Percentiles rank a stretch among this genome's conserved stretches.
Conservation (phyloP, 1,284 basidiomycete species). For the Melampsora abietis-canadensis region DNA sequence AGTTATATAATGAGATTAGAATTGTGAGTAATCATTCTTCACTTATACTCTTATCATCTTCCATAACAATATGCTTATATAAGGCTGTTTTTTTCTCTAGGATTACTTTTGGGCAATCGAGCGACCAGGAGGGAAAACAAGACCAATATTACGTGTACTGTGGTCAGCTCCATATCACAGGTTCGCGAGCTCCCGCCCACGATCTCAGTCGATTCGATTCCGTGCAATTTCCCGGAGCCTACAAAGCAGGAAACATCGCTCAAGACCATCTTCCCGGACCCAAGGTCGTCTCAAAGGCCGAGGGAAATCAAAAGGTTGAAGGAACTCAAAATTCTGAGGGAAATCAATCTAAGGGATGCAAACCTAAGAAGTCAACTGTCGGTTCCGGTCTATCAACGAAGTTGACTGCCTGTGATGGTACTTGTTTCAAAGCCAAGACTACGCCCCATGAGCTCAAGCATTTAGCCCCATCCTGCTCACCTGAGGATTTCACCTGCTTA, state of each 20-base stretch:
- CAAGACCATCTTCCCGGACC: constrained; percentile 19
- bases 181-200: background rate
- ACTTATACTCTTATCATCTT: background rate
- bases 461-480: constrained; percentile 24
- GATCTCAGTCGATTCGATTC: background rate
- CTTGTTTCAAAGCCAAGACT: constrained; percentile 27
- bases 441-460: constrained; percentile 15
- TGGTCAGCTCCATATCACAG: constrained; percentile 30
- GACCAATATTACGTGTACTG: constrained; percentile 44
- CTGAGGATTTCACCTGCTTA: constrained; percentile 23
- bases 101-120: constrained; percentile 36
- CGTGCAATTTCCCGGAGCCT: constrained; percentile 18
- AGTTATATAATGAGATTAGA: constrained; percentile 40
- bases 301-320: background rate
- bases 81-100: background rate
- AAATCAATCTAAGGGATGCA: background rate
- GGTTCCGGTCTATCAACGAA: background rate
- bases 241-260: constrained; percentile 29
- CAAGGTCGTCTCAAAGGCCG: background rate
- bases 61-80: background rate
- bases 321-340: background rate
- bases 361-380: background rate
- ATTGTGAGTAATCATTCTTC: constrained; percentile 8
- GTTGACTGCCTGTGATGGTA: background rate
- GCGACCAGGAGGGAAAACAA: constrained; percentile 30